phyloP scores from a whole-genome alignment of 148 eudicot genomes.

The Linanthus parryae region DNA sequence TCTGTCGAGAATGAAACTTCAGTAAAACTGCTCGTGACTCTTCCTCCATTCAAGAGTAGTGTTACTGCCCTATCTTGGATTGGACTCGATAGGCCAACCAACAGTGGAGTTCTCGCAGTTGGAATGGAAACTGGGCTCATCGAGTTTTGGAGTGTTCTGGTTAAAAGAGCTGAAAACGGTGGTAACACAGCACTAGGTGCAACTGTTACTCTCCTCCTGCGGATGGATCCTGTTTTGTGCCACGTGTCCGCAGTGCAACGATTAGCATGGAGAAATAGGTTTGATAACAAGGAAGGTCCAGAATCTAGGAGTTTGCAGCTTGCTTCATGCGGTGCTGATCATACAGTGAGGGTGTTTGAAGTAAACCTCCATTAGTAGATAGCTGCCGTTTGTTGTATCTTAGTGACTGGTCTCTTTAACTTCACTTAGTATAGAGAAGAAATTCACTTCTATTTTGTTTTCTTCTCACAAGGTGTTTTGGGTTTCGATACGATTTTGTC shows the following conservation, averaged over 20 bases:
- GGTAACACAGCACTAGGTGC: conserved; percentile 5
- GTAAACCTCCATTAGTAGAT: too few species aligned
- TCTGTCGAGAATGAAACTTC: conserved; percentile 39
- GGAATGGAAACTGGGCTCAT: conserved; percentile 86
- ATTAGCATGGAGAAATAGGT: conserved; percentile 74
- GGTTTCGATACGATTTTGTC: too few species aligned
- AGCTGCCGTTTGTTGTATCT: too few species aligned
- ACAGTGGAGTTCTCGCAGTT: conserved; percentile 63
- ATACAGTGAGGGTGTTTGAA: conserved; percentile 67
- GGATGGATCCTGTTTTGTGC: conserved; percentile 64
- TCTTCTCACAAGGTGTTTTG: too few species aligned
- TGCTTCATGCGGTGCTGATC: conserved; percentile 95
- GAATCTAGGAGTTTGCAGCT: conserved; percentile 44
- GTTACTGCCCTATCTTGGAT: conserved; percentile 87
- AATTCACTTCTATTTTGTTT: too few species aligned
- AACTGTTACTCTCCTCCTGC: conserved; percentile 30
- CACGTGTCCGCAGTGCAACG: conserved; percentile 77
- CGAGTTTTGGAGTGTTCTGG: conserved; percentile 63
- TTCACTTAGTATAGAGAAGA: too few species aligned
- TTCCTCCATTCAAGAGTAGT: conserved; percentile 62
- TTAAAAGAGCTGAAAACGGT: conserved; percentile 20
- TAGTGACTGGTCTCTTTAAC: too few species aligned
- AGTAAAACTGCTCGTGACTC: conserved; percentile 47
- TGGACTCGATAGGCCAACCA: conserved; percentile 44
- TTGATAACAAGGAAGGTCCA: conserved; percentile 34